Conservation (phyloP, 202 grass and related monocot genomes). For the Brachypodium distachyon region DNA sequence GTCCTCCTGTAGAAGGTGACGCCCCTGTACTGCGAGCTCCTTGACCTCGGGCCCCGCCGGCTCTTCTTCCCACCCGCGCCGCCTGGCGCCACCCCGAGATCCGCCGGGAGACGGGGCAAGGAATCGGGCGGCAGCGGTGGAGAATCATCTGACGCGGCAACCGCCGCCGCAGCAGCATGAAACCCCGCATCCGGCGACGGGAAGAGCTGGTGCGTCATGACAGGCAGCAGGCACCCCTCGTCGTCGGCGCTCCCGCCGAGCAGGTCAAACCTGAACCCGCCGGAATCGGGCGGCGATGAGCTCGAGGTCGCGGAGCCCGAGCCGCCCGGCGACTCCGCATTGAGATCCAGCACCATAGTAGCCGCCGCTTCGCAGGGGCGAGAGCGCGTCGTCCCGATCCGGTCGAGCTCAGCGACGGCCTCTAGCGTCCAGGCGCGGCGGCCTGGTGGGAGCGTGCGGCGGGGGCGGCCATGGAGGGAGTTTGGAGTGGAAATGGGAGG, state of each 20-base stretch:
- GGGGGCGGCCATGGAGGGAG: background rate
- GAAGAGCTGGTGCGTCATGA: slow-evolving; percentile 56
- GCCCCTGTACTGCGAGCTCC: slow-evolving; percentile 88
- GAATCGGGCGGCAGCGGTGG: too few species aligned
- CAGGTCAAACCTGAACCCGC: slow-evolving; percentile 24
- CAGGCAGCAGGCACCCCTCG: background rate
- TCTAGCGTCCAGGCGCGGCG: background rate
- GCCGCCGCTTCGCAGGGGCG: background rate
- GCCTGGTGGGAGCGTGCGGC: background rate
- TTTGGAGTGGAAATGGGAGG: too few species aligned
- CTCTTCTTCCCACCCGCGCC: slow-evolving; percentile 65
- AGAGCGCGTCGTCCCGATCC: background rate
- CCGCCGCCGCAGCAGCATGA: background rate
- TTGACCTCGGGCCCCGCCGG: slow-evolving; percentile 69
- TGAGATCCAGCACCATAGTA: slow-evolving; percentile 99
- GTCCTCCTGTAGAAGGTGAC: slow-evolving; percentile 96
- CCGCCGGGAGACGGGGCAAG: slow-evolving; percentile 3
- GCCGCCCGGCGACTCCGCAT: slow-evolving; percentile 56
- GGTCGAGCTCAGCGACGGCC: background rate
- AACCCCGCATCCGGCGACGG: background rate
- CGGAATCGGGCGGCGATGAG: slow-evolving; percentile 18
- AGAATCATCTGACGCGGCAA: slow-evolving; percentile 14
- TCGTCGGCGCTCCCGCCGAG: slow-evolving; percentile 33
- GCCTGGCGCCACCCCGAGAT: slow-evolving; percentile 1
- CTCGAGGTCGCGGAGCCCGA: slow-evolving; percentile 56